These are phyloP conservation scores for Fremontodendron californicum DNA, from an alignment of 345 rosid species.

Conservation along the genomic window DNA sequence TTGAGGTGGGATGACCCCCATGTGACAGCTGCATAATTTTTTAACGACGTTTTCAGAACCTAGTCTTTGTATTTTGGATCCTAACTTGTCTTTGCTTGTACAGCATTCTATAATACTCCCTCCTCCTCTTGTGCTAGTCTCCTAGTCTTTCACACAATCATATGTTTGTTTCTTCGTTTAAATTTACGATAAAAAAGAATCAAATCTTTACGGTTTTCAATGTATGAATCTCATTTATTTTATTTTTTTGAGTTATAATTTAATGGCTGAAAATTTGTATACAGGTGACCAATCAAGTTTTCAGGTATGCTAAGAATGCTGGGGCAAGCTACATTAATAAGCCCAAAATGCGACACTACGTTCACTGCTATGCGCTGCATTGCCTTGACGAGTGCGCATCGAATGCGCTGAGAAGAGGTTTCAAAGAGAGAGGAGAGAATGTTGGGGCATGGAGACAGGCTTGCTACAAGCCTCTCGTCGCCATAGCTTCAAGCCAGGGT, in stretches of 20 bases:
- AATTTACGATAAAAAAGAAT: neutral
- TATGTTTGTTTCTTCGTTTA: neutral
- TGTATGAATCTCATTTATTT: neutral
- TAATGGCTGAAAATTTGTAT: too few species aligned
- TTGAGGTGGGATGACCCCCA: constrained; percentile 32
- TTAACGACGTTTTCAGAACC: neutral
- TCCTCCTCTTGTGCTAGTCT: too few species aligned
- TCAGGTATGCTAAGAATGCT: constrained; percentile 83
- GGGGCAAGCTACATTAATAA: constrained; percentile 98
- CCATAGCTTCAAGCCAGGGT: constrained; percentile 74
- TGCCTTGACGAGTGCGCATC: constrained; percentile 89
- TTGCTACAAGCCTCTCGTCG: constrained; percentile 85
- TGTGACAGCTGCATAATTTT: neutral
- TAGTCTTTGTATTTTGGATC: neutral
- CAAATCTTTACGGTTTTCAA: neutral
- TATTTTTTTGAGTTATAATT: too few species aligned
- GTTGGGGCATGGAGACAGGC: constrained; percentile 99
- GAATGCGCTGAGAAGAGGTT: constrained; percentile 62
- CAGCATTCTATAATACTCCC: neutral
- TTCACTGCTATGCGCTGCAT: constrained; percentile 94
- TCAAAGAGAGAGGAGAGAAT: constrained; percentile 92
- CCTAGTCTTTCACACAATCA: neutral
- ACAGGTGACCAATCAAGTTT: constrained; percentile 96
- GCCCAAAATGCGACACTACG: constrained; percentile 98
- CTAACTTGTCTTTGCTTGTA: neutral